A percentile compares a stretch with the other conserved stretches of the same genome.
Conservation (phyloP, 805 yeast genomes). For the Kodamaea laetipori region DNA sequence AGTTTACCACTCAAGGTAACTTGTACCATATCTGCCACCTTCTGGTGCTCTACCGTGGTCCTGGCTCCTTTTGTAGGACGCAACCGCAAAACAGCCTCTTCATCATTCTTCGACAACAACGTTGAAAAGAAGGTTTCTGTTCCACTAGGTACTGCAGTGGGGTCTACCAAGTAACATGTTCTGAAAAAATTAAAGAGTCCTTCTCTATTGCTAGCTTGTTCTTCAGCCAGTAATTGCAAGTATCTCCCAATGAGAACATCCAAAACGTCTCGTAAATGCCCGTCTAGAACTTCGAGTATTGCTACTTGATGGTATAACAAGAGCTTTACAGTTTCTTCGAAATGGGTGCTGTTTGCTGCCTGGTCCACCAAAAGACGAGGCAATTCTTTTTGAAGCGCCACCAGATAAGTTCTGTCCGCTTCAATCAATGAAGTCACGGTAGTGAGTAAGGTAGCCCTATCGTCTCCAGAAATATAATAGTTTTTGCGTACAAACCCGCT, state of each 20-base stretch:
- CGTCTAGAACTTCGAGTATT: conserved; percentile 34
- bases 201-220: conserved; percentile 20
- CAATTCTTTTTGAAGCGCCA: conserved; percentile 24
- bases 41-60: background rate
- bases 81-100: conserved; percentile 22
- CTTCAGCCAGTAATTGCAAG: conserved; percentile 8
- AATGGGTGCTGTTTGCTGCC: background rate
- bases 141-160: background rate
- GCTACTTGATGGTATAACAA: conserved; percentile 37
- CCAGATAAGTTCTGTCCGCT: conserved; percentile 14
- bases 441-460: conserved; percentile 28
- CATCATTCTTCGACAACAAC: conserved; percentile 33
- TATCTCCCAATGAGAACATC: conserved; percentile 1
- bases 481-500: conserved; percentile 32
- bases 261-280: conserved; percentile 26
- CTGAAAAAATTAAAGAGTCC: conserved; percentile 38
- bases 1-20: conserved; percentile 6
- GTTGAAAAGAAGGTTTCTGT: background rate
- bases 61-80: conserved; percentile 15
- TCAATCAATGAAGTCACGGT: conserved; percentile 39
- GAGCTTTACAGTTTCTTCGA: conserved; percentile 18
- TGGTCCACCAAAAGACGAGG: conserved; percentile 27
- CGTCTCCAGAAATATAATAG: conserved; percentile 23
- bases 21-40: background rate
- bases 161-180: conserved; percentile 31